Percentiles rank a stretch among this genome's conserved stretches.
These are phyloP conservation scores for Saturnispora hagleri DNA, from an alignment of 805 yeast genomes.

Conservation along the genomic window DNA sequence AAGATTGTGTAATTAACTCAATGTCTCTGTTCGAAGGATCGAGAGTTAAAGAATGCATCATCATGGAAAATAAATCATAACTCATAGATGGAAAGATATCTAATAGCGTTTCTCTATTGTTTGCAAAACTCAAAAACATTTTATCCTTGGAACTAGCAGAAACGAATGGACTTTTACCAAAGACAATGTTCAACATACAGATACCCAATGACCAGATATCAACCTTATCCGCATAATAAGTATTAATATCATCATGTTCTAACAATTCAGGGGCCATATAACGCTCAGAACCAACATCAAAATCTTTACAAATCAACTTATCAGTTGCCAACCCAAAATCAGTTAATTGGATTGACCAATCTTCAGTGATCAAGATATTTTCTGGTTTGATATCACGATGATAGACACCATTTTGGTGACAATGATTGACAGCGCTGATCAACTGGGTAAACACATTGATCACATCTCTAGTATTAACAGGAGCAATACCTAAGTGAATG, in stretches of 20 bases:
- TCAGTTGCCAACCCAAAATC: constrained; percentile 56
- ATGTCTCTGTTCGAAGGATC: constrained; percentile 83
- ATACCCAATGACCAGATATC: constrained; percentile 90
- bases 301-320: constrained; percentile 48
- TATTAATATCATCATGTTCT: constrained; percentile 42
- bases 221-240: constrained; percentile 70
- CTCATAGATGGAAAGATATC: constrained; percentile 89
- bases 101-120: constrained; percentile 79
- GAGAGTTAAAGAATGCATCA: constrained; percentile 67
- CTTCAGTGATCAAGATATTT: constrained; percentile 42
- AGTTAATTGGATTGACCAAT: constrained; percentile 48
- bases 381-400: constrained; percentile 55
- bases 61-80: constrained; percentile 74
- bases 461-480: constrained; percentile 46
- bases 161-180: constrained; percentile 79
- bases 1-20: constrained; percentile 47
- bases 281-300: constrained; percentile 82
- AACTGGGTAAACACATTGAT: constrained; percentile 45
- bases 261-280: constrained; percentile 94
- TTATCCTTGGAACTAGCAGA: constrained; percentile 72
- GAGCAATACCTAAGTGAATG: constrained; percentile 55
- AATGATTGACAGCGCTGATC: constrained; percentile 40
- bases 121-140: constrained; percentile 75
- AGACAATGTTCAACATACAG: constrained; percentile 72
- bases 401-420: constrained; percentile 40